A percentile compares a stretch with the other conserved stretches of the same genome.
Evolutionary conservation across 352 stramenopile species (phyloP).

Genomic region (Phytophthora rubi): DNA sequence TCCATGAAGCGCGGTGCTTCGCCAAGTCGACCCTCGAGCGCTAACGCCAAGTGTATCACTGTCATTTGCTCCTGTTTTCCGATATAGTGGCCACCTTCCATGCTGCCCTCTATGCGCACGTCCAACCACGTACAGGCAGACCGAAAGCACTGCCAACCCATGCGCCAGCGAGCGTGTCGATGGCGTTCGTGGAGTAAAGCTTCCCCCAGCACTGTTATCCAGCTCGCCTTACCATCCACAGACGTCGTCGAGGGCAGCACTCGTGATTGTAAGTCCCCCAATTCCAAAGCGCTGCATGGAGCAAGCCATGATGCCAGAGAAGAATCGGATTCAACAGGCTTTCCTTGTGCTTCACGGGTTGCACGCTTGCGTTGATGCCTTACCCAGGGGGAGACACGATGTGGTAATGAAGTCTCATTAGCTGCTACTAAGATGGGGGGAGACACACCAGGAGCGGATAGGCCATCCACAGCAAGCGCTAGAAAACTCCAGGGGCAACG

Average conservation of each 20-base stretch:
- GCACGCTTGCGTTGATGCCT: conserved; percentile 22
- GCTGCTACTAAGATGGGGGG: conserved; percentile 23
- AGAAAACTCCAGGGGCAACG: conserved; percentile 66
- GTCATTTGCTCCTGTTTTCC: conserved; percentile 27
- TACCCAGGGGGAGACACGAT: conserved; percentile 34
- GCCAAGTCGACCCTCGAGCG: conserved; percentile 65
- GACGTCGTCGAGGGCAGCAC: conserved; percentile 14
- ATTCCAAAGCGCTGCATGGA: conserved; percentile 45
- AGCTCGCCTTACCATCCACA: conserved; percentile 16
- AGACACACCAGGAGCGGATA: conserved; percentile 21
- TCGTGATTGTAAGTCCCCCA: conserved; percentile 34
- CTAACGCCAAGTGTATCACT: conserved; percentile 50
- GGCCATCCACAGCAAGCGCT: conserved; percentile 31
- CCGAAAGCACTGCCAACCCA: conserved; percentile 78
- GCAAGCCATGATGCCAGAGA: conserved; percentile 30
- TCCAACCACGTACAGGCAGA: conserved; percentile 65
- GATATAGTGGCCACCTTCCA: neutral
- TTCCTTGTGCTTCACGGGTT: conserved; percentile 14
- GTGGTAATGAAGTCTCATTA: conserved; percentile 25
- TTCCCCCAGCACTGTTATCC: conserved; percentile 40
- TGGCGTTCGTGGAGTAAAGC: conserved; percentile 39
- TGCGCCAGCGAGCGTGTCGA: conserved; percentile 45
- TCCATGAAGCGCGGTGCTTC: conserved; percentile 38
- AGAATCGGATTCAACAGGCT: neutral
- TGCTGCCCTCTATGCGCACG: conserved; percentile 40